A percentile compares a stretch with the other conserved stretches of the same genome.
These are phyloP conservation scores for Leishmania martiniquensis DNA, from an alignment of 208 protist genomes.

Conservation along the genomic window DNA sequence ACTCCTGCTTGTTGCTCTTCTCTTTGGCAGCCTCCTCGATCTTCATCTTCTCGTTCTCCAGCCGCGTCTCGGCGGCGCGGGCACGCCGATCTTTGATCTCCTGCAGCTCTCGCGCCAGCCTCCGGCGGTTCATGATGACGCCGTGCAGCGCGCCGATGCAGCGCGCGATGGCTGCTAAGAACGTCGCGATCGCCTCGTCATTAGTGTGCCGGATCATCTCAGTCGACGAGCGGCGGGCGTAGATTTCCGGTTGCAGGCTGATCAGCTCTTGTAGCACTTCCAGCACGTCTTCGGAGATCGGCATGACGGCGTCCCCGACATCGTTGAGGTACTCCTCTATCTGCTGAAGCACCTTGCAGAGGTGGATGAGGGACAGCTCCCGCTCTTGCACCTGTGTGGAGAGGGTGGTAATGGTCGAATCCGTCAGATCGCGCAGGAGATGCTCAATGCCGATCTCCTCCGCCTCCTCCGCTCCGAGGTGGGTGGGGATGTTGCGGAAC, in stretches of 20 bases:
- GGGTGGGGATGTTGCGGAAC: slow-evolving; percentile 92
- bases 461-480: slow-evolving; percentile 97
- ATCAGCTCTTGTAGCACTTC: slow-evolving; percentile 90
- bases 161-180: slow-evolving; percentile 79
- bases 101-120: slow-evolving; percentile 73
- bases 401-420: slow-evolving; percentile 96
- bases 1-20: slow-evolving; percentile 18
- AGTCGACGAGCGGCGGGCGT: slow-evolving; percentile 78
- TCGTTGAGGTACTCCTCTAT: slow-evolving; percentile 93
- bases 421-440: slow-evolving; percentile 98
- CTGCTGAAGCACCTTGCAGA: slow-evolving; percentile 87
- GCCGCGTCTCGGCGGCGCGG: slow-evolving; percentile 58
- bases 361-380: slow-evolving; percentile 93
- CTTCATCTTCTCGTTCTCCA: slow-evolving; percentile 67
- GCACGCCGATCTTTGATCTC: slow-evolving; percentile 64
- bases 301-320: slow-evolving; percentile 72
- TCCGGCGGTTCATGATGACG: slow-evolving; percentile 86
- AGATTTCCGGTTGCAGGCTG: slow-evolving; percentile 86
- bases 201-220: slow-evolving; percentile 90
- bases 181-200: slow-evolving; percentile 86
- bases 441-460: slow-evolving; percentile 99
- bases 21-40: slow-evolving; percentile 51
- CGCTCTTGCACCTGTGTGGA: slow-evolving; percentile 95
- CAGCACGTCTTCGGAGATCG: slow-evolving; percentile 87
- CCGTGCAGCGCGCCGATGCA: slow-evolving; percentile 85